A percentile compares a stretch with the other conserved stretches of the same genome.
Conservation (phyloP, 768 basidiomycete species). For the Lactarius deliciosus region DNA sequence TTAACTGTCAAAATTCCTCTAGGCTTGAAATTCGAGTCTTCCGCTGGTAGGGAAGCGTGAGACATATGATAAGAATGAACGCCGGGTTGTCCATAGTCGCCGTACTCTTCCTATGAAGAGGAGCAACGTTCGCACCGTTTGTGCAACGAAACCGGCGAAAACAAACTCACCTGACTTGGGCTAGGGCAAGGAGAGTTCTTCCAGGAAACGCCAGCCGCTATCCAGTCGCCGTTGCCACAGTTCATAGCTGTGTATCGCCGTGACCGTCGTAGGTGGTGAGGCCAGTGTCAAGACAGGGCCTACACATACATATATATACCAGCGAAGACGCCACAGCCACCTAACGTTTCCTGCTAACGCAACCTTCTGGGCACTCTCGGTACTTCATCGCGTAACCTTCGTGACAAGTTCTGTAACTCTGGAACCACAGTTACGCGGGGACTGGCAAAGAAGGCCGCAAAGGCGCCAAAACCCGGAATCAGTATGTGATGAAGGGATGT, state of each 20-base stretch:
- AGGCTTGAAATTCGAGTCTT: background rate
- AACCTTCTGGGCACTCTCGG: background rate
- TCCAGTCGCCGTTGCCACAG: background rate
- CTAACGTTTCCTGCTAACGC: background rate
- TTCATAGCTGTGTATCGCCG: background rate
- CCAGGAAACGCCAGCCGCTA: accelerated
- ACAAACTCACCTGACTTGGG: background rate
- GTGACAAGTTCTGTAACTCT: background rate
- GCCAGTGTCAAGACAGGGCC: background rate
- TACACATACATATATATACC: background rate
- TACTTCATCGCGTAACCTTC: background rate
- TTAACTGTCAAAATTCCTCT: background rate
- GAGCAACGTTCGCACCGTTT: background rate
- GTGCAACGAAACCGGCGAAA: background rate
- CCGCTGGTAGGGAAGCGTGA: background rate
- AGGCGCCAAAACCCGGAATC: background rate
- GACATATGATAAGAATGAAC: background rate
- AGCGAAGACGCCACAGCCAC: background rate
- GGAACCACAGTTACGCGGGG: background rate
- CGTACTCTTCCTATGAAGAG: background rate
- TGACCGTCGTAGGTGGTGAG: background rate
- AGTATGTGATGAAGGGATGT: background rate
- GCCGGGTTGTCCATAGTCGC: background rate
- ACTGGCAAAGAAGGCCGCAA: background rate
- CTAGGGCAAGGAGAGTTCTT: background rate